Evolutionary conservation across 176 grass and related monocot genomes (phyloP).

Genomic region (Alopecurus myosuroides): DNA sequence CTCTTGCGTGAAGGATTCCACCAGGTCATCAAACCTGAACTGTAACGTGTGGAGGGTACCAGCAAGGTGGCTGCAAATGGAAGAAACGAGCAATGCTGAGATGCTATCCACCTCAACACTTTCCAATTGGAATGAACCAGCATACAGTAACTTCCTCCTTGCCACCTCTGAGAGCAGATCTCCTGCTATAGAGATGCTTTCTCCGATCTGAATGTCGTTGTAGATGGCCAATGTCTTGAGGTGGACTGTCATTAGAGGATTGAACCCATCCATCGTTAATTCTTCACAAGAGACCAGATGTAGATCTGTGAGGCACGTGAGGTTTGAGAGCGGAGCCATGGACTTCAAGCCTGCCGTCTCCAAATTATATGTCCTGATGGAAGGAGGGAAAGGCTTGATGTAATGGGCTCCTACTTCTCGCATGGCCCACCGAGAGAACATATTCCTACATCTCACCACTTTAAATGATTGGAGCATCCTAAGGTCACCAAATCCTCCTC

Average conservation of each 20-base stretch:
- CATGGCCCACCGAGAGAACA: neutral
- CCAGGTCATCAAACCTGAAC: neutral
- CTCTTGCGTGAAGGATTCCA: neutral
- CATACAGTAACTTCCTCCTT: neutral
- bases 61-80: neutral
- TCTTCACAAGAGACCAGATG: fast-evolving
- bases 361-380: no score
- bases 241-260: neutral
- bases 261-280: neutral
- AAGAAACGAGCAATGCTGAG: neutral
- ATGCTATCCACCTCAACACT: neutral
- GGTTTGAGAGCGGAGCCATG: neutral
- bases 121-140: neutral
- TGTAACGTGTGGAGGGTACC: neutral
- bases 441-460: fast-evolving
- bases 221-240: neutral
- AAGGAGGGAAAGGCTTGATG: neutral
- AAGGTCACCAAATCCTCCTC: neutral
- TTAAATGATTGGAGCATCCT: neutral
- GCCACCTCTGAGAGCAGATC: neutral
- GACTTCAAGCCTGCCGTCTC: neutral
- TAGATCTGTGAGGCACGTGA: neutral
- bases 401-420: neutral
- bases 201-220: neutral
- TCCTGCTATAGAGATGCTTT: neutral